Percentiles rank a stretch among this genome's conserved stretches.
These are phyloP conservation scores for Cryphonectria japonica DNA, from an alignment of 2,329 filamentous ascomycete genomes.

Conservation along the genomic window DNA sequence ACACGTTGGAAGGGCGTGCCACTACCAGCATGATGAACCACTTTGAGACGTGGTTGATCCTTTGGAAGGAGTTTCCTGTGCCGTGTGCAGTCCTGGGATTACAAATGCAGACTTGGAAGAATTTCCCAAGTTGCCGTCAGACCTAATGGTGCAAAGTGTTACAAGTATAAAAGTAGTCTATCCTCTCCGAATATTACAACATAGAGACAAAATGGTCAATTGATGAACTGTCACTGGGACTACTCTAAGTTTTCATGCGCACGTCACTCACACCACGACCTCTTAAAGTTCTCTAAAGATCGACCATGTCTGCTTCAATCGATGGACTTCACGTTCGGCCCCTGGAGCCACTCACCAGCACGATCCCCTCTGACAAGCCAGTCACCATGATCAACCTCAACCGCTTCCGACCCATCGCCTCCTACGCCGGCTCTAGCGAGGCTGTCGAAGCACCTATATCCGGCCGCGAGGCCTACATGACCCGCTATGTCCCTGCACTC, in stretches of 20 bases:
- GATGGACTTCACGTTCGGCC: neutral
- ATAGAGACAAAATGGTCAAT: neutral
- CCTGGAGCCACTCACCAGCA: neutral
- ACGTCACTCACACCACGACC: neutral
- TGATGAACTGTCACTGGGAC: neutral
- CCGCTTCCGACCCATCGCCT: neutral
- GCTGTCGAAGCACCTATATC: neutral
- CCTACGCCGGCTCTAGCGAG: neutral
- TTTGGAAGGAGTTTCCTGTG: neutral
- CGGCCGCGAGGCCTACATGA: neutral
- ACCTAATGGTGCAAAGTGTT: neutral
- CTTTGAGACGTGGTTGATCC: neutral
- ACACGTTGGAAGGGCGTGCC: neutral
- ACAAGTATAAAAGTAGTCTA: neutral
- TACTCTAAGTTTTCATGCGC: neutral
- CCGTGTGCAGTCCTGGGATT: neutral
- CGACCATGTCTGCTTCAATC: neutral
- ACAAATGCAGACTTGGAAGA: neutral
- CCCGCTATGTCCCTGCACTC: neutral
- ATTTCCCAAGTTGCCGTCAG: neutral
- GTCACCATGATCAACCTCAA: conserved; percentile 2
- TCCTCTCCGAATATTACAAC: neutral
- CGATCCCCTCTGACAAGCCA: neutral
- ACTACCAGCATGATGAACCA: neutral
- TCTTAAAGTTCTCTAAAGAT: neutral